Evolutionary conservation across 768 basidiomycete species (phyloP).

Genomic region (Podaxis sp.): DNA sequence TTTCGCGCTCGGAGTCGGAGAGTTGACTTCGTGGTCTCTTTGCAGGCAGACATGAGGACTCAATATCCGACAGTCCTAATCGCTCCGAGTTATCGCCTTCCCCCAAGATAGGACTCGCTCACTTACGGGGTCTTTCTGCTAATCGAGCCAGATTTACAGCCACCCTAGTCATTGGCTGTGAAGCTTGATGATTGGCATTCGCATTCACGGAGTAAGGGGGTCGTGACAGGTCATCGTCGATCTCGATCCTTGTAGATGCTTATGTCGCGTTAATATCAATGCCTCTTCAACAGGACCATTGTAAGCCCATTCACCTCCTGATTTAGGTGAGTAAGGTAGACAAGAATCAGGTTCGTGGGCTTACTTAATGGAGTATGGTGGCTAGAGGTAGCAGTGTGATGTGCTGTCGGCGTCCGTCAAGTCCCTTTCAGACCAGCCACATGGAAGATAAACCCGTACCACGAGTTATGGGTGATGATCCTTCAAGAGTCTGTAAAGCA

Average conservation of each 20-base stretch:
- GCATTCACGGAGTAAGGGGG: background rate
- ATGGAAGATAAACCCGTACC: slow-evolving; percentile 10
- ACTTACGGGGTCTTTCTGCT: background rate
- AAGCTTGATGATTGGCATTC: background rate
- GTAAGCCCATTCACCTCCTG: slow-evolving; percentile 9
- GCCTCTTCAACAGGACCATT: background rate
- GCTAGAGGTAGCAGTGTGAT: background rate
- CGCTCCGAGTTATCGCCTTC: background rate
- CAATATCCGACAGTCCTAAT: background rate
- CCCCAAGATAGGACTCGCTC: background rate
- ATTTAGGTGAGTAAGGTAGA: background rate
- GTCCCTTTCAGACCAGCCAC: background rate
- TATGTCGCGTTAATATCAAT: background rate
- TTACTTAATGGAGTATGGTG: background rate
- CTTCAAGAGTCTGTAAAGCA: slow-evolving; percentile 16
- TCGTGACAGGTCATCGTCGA: background rate
- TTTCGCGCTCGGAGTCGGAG: slow-evolving; percentile 28
- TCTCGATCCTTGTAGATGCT: background rate
- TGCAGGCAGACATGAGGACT: slow-evolving; percentile 13
- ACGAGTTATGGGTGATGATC: slow-evolving; percentile 6
- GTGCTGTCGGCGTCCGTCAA: background rate
- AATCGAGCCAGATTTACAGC: background rate
- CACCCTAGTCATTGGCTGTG: too few species aligned
- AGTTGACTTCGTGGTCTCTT: slow-evolving; percentile 20
- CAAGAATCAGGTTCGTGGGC: background rate